A percentile compares a stretch with the other conserved stretches of the same genome.
phyloP scores from a whole-genome alignment of 805 yeast species.

The Blastobotrys robertii region DNA sequence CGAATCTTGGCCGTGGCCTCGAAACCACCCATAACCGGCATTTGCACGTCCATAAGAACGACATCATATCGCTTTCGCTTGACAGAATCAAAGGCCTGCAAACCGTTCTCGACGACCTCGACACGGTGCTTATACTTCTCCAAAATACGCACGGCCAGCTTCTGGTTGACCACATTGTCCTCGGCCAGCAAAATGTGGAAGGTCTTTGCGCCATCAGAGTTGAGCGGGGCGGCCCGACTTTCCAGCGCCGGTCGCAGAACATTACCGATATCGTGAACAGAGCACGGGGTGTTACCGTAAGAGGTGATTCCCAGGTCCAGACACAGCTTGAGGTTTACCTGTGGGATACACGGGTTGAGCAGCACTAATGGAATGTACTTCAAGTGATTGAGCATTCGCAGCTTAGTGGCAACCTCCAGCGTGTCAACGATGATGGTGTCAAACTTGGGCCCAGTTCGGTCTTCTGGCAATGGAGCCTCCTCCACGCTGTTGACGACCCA shows the following conservation, averaged over 20 bases:
- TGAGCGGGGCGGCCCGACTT: constrained; percentile 68
- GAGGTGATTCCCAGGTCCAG: constrained; percentile 80
- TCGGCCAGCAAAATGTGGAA: constrained; percentile 74
- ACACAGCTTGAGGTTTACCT: constrained; percentile 70
- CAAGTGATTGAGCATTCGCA: constrained; percentile 63
- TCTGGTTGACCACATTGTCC: constrained; percentile 80
- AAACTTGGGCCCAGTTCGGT: constrained; percentile 35
- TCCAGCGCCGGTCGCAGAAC: constrained; percentile 79
- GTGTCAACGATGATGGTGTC: constrained; percentile 81
- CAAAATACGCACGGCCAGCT: constrained; percentile 72
- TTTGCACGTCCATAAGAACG: constrained; percentile 86
- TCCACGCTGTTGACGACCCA: constrained; percentile 45
- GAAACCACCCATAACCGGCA: constrained; percentile 94
- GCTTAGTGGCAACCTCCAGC: constrained; percentile 58
- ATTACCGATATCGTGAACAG: constrained; percentile 70
- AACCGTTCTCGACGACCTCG: constrained; percentile 78
- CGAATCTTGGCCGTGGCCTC: constrained; percentile 82
- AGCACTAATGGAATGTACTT: constrained; percentile 80
- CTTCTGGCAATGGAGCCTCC: constrained; percentile 41
- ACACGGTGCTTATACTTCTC: constrained; percentile 82
- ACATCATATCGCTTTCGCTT: constrained; percentile 62
- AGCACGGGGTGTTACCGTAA: constrained; percentile 82
- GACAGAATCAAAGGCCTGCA: constrained; percentile 71
- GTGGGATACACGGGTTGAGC: constrained; percentile 65
- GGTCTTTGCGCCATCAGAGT: constrained; percentile 66